Percentiles rank a stretch among this genome's conserved stretches.
Conservation (phyloP, 805 yeast genomes). For the Kuraishia piskuri region DNA sequence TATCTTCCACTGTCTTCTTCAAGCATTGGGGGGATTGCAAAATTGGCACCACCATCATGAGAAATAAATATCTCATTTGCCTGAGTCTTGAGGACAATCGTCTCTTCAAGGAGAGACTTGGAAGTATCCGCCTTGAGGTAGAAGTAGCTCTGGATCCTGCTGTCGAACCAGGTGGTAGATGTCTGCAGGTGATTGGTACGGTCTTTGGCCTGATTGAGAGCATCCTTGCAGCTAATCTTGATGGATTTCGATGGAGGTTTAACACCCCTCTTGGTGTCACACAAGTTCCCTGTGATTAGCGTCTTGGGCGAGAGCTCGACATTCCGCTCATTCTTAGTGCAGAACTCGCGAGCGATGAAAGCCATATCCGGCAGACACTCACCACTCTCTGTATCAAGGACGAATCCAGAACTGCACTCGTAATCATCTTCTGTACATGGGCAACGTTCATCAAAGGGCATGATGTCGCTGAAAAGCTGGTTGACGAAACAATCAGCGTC, state of each 20-base stretch:
- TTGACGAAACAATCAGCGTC: conserved; percentile 57
- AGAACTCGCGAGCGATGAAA: conserved; percentile 12
- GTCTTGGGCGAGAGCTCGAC: conserved; percentile 15
- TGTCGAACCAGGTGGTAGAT: neutral
- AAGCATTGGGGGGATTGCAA: conserved; percentile 25
- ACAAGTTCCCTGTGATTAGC: conserved; percentile 18
- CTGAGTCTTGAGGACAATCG: conserved; percentile 52
- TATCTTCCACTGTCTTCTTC: conserved; percentile 31
- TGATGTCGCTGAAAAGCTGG: conserved; percentile 35
- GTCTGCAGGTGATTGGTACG: conserved; percentile 1
- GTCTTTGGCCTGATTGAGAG: neutral
- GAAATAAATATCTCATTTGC: conserved; percentile 52
- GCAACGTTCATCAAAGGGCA: conserved; percentile 45
- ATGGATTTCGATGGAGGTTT: neutral
- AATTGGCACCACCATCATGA: conserved; percentile 54
- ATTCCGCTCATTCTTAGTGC: conserved; percentile 12
- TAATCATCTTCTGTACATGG: conserved; percentile 56
- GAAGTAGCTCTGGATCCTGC: conserved; percentile 46
- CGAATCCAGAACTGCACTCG: conserved; percentile 58
- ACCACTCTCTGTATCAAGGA: conserved; percentile 20
- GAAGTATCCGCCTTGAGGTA: conserved; percentile 49
- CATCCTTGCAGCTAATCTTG: neutral
- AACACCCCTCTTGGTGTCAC: conserved; percentile 7
- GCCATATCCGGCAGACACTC: conserved; percentile 34
- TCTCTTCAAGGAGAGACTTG: conserved; percentile 42